Base-by-base conservation (phyloP, 1,139 yeast species). In the Pichia sp. region DNA sequence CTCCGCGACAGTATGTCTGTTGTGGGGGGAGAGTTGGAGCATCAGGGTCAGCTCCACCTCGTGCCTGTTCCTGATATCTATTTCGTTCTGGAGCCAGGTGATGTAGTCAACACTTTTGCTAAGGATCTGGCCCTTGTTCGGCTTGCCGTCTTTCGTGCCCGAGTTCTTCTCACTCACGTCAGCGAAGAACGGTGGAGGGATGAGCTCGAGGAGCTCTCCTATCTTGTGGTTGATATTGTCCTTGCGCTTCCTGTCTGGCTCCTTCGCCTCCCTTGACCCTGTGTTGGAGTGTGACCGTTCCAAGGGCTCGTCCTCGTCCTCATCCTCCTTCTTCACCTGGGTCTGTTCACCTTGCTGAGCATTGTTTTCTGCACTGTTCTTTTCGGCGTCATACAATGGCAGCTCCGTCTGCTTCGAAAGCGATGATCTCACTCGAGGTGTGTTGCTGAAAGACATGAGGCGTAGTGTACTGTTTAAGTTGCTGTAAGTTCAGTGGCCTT, bases 151-250 rank as follows among this genome's bases (percentile, higher is more conserved):
- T 61, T 87, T 87, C 2, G 90, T 82, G 3, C 90, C 88, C 13
- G 85, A 76, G 26, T 80, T 79, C 19, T 54, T 54, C 50, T 79
- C 76, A 51, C 70, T 68, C 11, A 59, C 53, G 30, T 69, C 70
- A 1, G 58, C 59, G 52, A 83, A 86, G 62, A 85, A 81, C 45
- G 79, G 80, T 13, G 73, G 72, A 0, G 97, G 97, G 3, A 92
- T 80, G 52, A 87, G 70, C 1, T 79, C 75, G 50, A 90, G 78
- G 47, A 92, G 75, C 63, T 90, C 96, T 64, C 87, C 95, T 55
- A 92, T 92, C 65, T 85, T 84, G 52, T 90, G 97, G 67, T 90
- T 90, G 69, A 92, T 88, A 64, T 87, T 89, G 68, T 90, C 98
- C 57, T 96, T 76, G 57, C 96, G 79, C 61, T 89, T 83, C 15